Base-by-base conservation (phyloP, 106 monocot genomes). In the Dioscorea dumetorum region DNA sequence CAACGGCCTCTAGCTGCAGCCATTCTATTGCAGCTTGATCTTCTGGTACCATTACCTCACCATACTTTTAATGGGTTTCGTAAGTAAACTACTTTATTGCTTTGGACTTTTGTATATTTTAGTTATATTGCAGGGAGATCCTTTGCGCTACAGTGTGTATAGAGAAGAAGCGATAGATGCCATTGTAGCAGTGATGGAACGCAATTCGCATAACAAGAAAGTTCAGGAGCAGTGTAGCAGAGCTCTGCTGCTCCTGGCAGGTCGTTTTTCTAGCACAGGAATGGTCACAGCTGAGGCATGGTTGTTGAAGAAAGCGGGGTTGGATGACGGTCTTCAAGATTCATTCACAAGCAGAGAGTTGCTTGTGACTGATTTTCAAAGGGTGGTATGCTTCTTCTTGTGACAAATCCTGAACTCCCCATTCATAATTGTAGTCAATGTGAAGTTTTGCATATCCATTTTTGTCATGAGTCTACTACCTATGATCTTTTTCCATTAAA, bases 141-240 rank as follows among this genome's bases (percentile, higher is more conserved):
- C 75, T 80, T 77, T 70, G 34, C 77, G 63, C 51, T 76, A 80
- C 33, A 93, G 92, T 67, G 62, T 93, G 4, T 85, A 88, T 65
- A 77, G 88, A 79, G 88, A 88, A 61, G 92, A 93, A 77, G 88
- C 74, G 13, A 85, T 88, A 48, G 92, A 93, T 64, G 75, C 83
- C 12, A 57, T 93, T 32, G 31, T 88, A 51, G 63, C 71, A 48
- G 70, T 85, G 41, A 48, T 93, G 73, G 88, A 93, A 58, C 73
- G 76, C 51, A 80, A 69, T 61, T 70, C 69, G 33, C 66, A 75
- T 17, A 85, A 78, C 28, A 85, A 72, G 66, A 88, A 78, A 61
- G 54, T 85, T 24, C 92, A 88, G 59, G 92, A 81, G 11, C 74
- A 83, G 22, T 88, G 88, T 61, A 73, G 78, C 24, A 72, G 73